Evolutionary conservation across 2,329 filamentous ascomycete genomes (phyloP), one percentile per base, ranked within the genome.

Genomic region (Septoria linicola): DNA sequence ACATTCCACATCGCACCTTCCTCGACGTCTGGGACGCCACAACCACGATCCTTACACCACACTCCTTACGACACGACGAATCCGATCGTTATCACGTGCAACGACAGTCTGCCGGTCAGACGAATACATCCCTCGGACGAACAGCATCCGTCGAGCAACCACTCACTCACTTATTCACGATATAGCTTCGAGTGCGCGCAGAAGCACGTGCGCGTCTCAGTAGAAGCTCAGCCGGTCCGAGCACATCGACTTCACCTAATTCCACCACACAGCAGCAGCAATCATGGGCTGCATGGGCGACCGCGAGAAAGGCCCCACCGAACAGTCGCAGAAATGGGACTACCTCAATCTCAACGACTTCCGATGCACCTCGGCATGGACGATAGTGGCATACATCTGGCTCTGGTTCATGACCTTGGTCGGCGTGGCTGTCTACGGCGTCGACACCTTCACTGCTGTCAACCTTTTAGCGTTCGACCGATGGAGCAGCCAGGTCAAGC

Each of bases 401-500:
- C 80, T 97, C 44, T 93, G 85, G 80, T 77, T 93, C 52, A 87
- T 89, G 61, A 79, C 92, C 37, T 50, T 90, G 45, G 76, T 95
- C 51, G 93, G 89, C 2, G 69, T 92, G 42, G 85, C 88, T 37
- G 90, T 96, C 59, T 96, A 96, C 70, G 84, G 78, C 21, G 87
- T 95, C 67, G 92, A 97, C 72, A 90, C 85, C 55, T 97, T 96
- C 68, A 96, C 91, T 3, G 91, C 91, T 56, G 81, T 96, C 72
- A 95, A 96, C 58, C 78, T 99, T 34, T 80, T 99, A 43, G 87
- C 81, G 49, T 96, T 96, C 73, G 83, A 95, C 73, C 83, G 83
- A 54, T 97, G 91, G 91, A 88, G 89, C 1, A 89, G 87, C 46
- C 80, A 88, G 60, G 87, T 97, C 61, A 74, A 89, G 61, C 90